Evolutionary conservation across 768 basidiomycete species (phyloP).

Genomic region (Suillus bovinus): DNA sequence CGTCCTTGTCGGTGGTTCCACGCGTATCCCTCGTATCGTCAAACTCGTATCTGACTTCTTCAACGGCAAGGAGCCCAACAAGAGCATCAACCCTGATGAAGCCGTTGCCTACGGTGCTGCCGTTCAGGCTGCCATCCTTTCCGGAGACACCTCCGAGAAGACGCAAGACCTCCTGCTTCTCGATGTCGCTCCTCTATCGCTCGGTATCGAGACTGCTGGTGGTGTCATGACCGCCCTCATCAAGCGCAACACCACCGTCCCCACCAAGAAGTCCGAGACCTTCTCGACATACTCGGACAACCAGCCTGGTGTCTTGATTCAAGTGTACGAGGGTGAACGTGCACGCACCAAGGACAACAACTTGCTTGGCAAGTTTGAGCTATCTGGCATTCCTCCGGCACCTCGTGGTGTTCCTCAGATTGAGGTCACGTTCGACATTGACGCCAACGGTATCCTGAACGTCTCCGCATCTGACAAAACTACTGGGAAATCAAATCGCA

Average conservation of each 20-base stretch:
- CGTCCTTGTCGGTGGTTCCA: conserved; percentile 96
- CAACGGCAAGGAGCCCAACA: conserved; percentile 98
- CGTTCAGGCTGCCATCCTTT: conserved; percentile 96
- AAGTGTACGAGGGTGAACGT: conserved; percentile 98
- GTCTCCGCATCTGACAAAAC: conserved; percentile 96
- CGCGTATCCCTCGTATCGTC: conserved; percentile 96
- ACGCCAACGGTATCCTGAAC: conserved; percentile 95
- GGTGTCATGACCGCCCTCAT: conserved; percentile 99
- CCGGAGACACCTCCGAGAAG: conserved; percentile 97
- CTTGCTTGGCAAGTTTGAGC: conserved; percentile 96
- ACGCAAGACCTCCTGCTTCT: conserved; percentile 95
- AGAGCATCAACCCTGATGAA: conserved; percentile 99
- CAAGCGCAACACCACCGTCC: conserved; percentile 98
- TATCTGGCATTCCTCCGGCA: conserved; percentile 93
- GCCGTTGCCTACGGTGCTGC: conserved; percentile 99
- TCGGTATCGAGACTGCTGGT: conserved; percentile 97
- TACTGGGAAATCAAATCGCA: conserved; percentile 92
- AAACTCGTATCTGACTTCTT: conserved; percentile 99
- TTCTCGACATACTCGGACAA: conserved; percentile 99
- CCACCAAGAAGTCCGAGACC: conserved; percentile 97
- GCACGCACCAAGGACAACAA: conserved; percentile 99
- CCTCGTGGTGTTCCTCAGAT: conserved; percentile 98
- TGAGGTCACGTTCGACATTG: conserved; percentile 98
- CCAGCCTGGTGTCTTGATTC: conserved; percentile 97
- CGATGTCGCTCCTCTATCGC: conserved; percentile 87